These are phyloP conservation scores for Eimeria maxima DNA, from an alignment of 169 alveolate genomes.

Conservation along the genomic window DNA sequence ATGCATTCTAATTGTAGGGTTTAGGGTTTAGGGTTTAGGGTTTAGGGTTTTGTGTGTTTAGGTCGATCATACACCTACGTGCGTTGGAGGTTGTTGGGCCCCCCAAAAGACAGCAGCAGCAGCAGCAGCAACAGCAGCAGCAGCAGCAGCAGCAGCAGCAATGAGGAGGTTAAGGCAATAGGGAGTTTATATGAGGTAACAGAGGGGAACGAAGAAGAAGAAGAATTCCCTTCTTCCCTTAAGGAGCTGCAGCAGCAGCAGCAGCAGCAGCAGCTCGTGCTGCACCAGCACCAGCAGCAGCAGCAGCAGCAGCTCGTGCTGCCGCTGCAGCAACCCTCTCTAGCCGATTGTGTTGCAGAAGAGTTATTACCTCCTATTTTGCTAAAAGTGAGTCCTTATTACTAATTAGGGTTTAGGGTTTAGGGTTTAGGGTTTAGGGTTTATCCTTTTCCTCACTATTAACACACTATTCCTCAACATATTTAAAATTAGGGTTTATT, in stretches of 20 bases:
- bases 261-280: background rate
- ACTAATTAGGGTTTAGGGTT: no score
- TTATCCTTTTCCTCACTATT: no score
- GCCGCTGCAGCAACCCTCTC: background rate
- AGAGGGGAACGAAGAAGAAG: background rate
- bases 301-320: slow-evolving; percentile 44
- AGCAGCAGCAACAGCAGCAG: background rate
- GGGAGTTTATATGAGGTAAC: background rate
- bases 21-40: slow-evolving; percentile 7
- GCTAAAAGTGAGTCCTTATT: no score
- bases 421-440: no score
- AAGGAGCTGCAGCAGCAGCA: background rate
- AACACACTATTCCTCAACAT: no score
- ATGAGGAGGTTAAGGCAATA: background rate
- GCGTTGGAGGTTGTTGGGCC: background rate
- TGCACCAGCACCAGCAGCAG: slow-evolving; percentile 18
- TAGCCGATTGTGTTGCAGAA: background rate
- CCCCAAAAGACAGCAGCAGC: background rate
- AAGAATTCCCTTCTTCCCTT: background rate
- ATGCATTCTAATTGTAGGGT: background rate
- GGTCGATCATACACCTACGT: background rate
- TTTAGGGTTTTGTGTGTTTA: background rate
- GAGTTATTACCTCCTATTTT: background rate
- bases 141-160: slow-evolving; percentile 45
- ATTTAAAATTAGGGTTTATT: no score